A percentile compares a stretch with the other conserved stretches of the same genome.
These are phyloP conservation scores for Apostasia shenzhenica DNA, from an alignment of 106 monocot species.

Conservation along the genomic window DNA sequence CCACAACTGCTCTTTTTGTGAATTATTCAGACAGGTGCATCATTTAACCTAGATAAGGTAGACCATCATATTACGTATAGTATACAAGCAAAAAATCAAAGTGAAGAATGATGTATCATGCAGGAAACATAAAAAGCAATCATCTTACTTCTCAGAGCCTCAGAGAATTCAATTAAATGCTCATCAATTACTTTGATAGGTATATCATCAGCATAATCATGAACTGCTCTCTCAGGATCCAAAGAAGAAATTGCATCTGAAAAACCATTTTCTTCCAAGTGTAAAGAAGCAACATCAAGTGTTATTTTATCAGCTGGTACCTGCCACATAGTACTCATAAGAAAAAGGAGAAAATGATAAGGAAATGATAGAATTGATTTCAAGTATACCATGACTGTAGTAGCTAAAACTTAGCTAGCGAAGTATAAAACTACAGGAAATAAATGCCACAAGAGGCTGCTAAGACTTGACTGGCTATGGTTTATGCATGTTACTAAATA, in stretches of 20 bases:
- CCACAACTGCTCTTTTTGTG: background rate
- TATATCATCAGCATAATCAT: slow-evolving; percentile 40
- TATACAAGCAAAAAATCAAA: background rate
- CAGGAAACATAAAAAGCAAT: background rate
- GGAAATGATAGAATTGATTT: too few relatives aligned
- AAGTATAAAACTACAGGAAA: too few relatives aligned
- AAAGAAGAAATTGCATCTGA: slow-evolving; percentile 15
- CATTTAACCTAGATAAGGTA: background rate
- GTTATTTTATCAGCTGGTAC: slow-evolving; percentile 27
- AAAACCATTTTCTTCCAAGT: slow-evolving; percentile 45
- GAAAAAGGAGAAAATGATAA: background rate
- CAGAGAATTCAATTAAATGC: slow-evolving; percentile 89
- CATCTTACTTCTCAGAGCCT: slow-evolving; percentile 88
- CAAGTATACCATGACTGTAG: too few relatives aligned
- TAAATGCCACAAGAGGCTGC: too few relatives aligned
- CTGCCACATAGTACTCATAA: slow-evolving; percentile 17
- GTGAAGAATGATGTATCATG: background rate
- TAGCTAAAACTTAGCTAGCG: too few relatives aligned
- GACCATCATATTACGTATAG: background rate
- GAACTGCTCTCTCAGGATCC: slow-evolving; percentile 35
- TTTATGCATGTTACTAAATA: too few relatives aligned
- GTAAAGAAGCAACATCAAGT: slow-evolving; percentile 18
- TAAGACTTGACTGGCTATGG: too few relatives aligned
- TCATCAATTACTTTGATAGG: slow-evolving; percentile 53
- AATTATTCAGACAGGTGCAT: background rate